Base-by-base conservation (phyloP, 148 eudicot species). In the Vaccinium myrtillus region DNA sequence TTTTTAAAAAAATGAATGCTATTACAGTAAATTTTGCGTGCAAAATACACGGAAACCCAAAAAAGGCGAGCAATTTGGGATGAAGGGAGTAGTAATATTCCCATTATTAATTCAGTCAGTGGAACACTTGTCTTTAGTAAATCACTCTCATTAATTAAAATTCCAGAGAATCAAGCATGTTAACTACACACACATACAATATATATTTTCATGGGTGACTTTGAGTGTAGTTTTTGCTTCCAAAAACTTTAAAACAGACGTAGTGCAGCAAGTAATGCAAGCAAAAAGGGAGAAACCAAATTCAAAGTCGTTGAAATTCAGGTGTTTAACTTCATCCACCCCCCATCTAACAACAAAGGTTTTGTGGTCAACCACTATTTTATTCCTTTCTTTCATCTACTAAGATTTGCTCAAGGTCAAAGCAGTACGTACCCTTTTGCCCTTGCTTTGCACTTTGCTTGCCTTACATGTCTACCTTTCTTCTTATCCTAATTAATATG, bases 291-390 rank as follows among this genome's bases (percentile, higher is more conserved):
- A 12, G 77, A 82, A 70, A 70, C 61, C 80, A 55, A 76, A 78
- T 79, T 67, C 70, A 84, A 78, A 79, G 86, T 84, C 86, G 86
- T 79, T 79, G 78, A 79, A 69, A 78, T 70, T 78, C 82, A 51
- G 86, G 61, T 84, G 56, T 67, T 78, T 13, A 23, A 16, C 50
- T 55, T 61, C 86, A 84, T 84, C 86, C 19, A 84, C 86, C 83
- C 58, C 73, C 78, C 19, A 70, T 79, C 86, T 84, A 84, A 79
- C 83, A 69, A 70, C 16, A 70, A 14, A 50, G 75, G 30, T 36
- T 36, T 27, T 67, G 23, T 23, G 36, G 86, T 84, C 86, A 84
- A 84, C 51, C 46, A 79, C 5, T 84, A 59, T 32, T 61, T 49
- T 78, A 79, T 30, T 84, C 2, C 6, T n/a, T 54, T 0, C 27